Conservation (phyloP, 2,329 filamentous ascomycete species). For the Cladophialophora psammophila region DNA sequence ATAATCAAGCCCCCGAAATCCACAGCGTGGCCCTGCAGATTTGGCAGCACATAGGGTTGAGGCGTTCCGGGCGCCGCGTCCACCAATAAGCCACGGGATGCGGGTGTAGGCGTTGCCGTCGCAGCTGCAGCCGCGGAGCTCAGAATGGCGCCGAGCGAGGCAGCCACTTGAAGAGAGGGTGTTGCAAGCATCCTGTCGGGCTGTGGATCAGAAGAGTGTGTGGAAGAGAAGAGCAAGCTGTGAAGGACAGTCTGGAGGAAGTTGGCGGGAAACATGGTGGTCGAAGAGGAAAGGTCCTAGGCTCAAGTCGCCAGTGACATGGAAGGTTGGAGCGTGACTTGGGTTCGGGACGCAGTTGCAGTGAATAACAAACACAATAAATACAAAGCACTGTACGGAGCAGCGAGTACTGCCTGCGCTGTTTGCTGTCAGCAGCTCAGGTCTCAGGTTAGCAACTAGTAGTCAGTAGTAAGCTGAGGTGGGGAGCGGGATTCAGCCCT, state of each 20-base stretch:
- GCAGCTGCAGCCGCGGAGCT: background rate
- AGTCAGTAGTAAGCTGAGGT: slow-evolving; percentile 11
- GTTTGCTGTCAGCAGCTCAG: slow-evolving; percentile 3
- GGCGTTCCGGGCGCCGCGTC: slow-evolving; percentile 28
- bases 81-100: slow-evolving; percentile 22
- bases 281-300: background rate
- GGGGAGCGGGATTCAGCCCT: slow-evolving; percentile 5
- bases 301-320: background rate
- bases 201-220: background rate
- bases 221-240: background rate
- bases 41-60: slow-evolving; percentile 35
- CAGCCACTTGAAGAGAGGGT: slow-evolving; percentile 4
- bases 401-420: background rate
- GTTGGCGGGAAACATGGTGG: slow-evolving; percentile 7
- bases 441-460: slow-evolving; percentile 6
- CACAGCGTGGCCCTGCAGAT: slow-evolving; percentile 33
- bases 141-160: slow-evolving; percentile 7
- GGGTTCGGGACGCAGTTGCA: background rate
- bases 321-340: background rate
- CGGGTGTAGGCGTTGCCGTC: background rate
- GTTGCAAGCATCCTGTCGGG: slow-evolving; percentile 8
- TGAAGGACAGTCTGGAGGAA: slow-evolving; percentile 16
- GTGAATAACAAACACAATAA: background rate
- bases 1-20: slow-evolving; percentile 36
- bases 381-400: background rate